Evolutionary conservation across 2,329 filamentous ascomycete genomes (phyloP), one percentile per base, ranked within the genome.

Genomic region (Stagonosporopsis rhizophila): DNA sequence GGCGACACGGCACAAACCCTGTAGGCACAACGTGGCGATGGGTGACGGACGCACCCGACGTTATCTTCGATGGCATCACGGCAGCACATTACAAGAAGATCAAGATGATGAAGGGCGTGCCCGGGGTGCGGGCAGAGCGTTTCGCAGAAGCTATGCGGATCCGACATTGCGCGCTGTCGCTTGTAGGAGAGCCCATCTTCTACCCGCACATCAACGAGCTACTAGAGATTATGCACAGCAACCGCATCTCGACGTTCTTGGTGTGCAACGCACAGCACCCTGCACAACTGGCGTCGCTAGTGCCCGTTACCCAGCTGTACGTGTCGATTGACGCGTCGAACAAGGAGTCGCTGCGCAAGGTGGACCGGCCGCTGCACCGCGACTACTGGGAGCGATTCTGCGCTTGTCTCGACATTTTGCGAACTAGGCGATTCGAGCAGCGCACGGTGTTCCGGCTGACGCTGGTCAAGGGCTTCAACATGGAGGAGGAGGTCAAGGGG

Each of bases 341-440:
- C 80, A 88, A 88, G 60, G 93, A 96, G 58, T 91, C 88, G 15
- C 83, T 98, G 28, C 87, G 91, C 47, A 89, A 89, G 71, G 96
- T 99, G 68, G 94, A 98, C 75, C 83, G 94, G 0, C 95, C 94
- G 0, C 84, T 99, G 3, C 93, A 98, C 78, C 87, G 95, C 46
- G 94, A 98, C 78, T 99, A 96, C 78, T 98, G 94, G 95, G 93
- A 97, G 78, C 88, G 95, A 5, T 97, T 98, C 83, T 87, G 91
- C 72, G 84, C 89, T 28, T 98, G 95, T 71, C 84, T 98, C 30
- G 92, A 96, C 57, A 96, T 99, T 60, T 80, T 98, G 20, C 86
- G 90, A 15, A 89, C 90, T 74, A 90, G 91, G 77, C 86, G 94
- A 37, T 89, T 91, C 80, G 84, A 88, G 51, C 94, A 97, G 74